Base-by-base conservation (phyloP, 2,329 filamentous ascomycete species). In the Byssothecium circinans region DNA sequence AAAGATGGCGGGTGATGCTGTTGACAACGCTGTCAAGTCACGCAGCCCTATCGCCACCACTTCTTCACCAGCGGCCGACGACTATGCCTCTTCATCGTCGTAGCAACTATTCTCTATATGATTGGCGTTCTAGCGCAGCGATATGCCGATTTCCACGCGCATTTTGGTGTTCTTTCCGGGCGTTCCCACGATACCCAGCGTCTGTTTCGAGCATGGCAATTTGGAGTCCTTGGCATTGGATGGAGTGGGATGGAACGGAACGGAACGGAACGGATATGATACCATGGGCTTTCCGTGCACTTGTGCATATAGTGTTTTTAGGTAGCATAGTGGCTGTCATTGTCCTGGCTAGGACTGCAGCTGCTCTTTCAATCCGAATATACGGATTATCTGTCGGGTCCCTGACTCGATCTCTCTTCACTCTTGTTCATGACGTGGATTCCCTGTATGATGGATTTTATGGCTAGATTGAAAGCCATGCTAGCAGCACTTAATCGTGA, bases 1-100 rank as follows among this genome's bases (percentile, higher is more conserved):
- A 73, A 83, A 81, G 58, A 80, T 89, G 61, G 91, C 91, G 12
- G 82, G 78, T 15, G 81, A 85, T 36, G 91, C 96, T 73, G 92
- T 96, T 3, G 82, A 85, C 50, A 84, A 80, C 59, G 90, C 90
- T 14, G 78, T 96, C 14, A 65, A 67, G 41, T 57, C 59, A 6
- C 53, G 75, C 22, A 52, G 52, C 8, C 45, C 49, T 15, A 50
- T 46, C 27, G 43, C 48, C 8, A 47, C 50, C 5, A 44, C 48
- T 17, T 53, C 48, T 2, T 65, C 63, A 17, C 57, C 61, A 22
- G 52, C 56, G 15, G 54, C 56, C n/a, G 63, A 67, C 1, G 64
- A 65, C 35, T 64, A 60, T 36, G 60, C 61, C 19, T 67, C 63
- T 32, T 61, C 64, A 12, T 41, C 32, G 19, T 34, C 20, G 33